Conservation (phyloP, 129 eudicot genomes). For the Silybum marianum region DNA sequence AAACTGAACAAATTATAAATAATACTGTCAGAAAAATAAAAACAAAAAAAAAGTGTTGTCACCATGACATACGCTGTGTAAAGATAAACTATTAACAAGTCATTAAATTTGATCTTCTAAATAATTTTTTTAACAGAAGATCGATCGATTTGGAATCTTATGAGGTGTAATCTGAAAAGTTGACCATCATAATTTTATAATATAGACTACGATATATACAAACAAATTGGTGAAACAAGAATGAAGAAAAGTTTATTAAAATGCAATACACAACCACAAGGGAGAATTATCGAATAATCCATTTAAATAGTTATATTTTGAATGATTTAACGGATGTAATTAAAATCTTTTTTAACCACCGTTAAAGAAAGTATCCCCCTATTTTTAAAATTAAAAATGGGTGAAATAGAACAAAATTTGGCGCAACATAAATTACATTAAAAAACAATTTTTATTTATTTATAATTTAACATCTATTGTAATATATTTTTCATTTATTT, state of each 20-base stretch:
- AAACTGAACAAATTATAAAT: background rate
- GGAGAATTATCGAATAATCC: too few relatives aligned
- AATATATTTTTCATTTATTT: too few relatives aligned
- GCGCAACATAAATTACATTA: too few relatives aligned
- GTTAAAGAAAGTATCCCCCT: too few relatives aligned
- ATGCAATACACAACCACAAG: too few relatives aligned
- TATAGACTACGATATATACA: background rate
- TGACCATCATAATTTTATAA: slow-evolving; percentile 8
- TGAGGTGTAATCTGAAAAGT: slow-evolving; percentile 23
- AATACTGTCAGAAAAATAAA: too few relatives aligned
- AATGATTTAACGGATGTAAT: background rate
- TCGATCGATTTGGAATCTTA: slow-evolving; percentile 25
- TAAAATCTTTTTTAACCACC: too few relatives aligned
- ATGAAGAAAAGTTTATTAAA: background rate
- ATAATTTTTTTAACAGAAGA: background rate
- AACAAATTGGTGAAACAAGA: slow-evolving; percentile 19
- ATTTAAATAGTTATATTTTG: too few relatives aligned
- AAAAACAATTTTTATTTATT: too few relatives aligned
- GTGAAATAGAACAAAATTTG: too few relatives aligned
- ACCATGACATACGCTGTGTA: slow-evolving; percentile 14
- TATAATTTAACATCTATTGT: too few relatives aligned
- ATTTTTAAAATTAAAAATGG: too few relatives aligned
- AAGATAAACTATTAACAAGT: background rate
- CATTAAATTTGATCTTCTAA: background rate
- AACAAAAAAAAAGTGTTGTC: background rate